Evolutionary conservation across 495 filamentous ascomycete genomes (phyloP).

Genomic region (Penicillium fimorum): DNA sequence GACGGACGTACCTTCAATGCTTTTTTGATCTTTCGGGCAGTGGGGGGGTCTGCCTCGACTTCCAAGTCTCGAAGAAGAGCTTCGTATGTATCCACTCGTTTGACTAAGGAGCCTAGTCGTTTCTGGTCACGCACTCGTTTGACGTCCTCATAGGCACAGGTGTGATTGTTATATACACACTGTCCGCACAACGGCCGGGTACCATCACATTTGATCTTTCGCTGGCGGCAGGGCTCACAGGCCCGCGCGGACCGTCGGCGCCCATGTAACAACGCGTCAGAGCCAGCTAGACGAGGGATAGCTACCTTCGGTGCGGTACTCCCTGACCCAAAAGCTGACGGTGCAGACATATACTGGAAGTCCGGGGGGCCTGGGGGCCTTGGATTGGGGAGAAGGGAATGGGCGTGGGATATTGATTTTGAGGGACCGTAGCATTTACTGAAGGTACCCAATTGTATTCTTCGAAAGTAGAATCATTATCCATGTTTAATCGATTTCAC

Average conservation of each 20-base stretch:
- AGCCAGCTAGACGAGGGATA: constrained; percentile 29
- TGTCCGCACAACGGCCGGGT: constrained; percentile 52
- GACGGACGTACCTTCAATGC: constrained; percentile 29
- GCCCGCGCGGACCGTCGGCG: constrained; percentile 51
- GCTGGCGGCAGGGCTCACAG: constrained; percentile 70
- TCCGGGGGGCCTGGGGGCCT: too few relatives aligned
- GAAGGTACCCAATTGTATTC: not conserved
- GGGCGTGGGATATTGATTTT: constrained; percentile 4
- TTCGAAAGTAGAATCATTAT: not conserved
- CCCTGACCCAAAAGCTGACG: not conserved
- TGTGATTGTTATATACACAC: constrained; percentile 49
- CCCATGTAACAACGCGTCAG: constrained; percentile 5
- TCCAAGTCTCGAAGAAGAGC: constrained; percentile 40
- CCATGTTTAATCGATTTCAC: too few relatives aligned
- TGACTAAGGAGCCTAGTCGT: constrained; percentile 37
- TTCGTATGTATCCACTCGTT: constrained; percentile 48
- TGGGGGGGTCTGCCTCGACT: constrained; percentile 26
- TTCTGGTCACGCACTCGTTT: constrained; percentile 60
- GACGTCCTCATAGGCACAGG: constrained; percentile 54
- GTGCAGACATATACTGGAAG: not conserved
- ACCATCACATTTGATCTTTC: constrained; percentile 63
- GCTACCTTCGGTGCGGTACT: constrained; percentile 27
- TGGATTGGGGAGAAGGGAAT: not conserved
- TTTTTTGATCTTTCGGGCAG: constrained; percentile 36
- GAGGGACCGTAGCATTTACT: not conserved